Conservation (phyloP, 1,284 basidiomycete species). For the Retiboletus flavoniger region DNA sequence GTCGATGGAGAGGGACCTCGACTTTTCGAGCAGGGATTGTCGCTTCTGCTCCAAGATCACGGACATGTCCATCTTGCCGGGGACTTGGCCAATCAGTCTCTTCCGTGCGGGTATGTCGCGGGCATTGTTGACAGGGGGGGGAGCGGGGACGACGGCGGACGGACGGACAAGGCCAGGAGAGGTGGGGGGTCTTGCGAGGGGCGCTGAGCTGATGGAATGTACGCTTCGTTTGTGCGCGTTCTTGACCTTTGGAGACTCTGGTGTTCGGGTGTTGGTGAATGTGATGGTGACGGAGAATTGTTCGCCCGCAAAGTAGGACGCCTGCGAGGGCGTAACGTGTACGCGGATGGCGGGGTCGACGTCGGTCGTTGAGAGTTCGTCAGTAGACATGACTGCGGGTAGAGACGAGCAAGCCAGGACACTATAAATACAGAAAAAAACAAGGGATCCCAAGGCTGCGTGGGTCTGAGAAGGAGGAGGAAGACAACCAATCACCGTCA, state of each 20-base stretch:
- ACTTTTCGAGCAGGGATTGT: constrained; percentile 41
- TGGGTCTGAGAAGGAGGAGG: constrained; percentile 20
- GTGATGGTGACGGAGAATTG: constrained; percentile 81
- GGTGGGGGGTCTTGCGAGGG: constrained; percentile 71
- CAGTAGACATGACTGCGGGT: constrained; percentile 20
- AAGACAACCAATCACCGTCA: neutral
- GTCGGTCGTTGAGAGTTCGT: constrained; percentile 18
- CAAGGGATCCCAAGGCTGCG: constrained; percentile 17
- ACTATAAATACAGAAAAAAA: constrained; percentile 22
- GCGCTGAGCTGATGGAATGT: constrained; percentile 75
- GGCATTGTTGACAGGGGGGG: constrained; percentile 23
- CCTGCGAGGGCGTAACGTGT: constrained; percentile 74
- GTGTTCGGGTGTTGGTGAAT: constrained; percentile 77
- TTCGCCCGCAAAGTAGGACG: constrained; percentile 93
- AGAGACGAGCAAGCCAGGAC: neutral
- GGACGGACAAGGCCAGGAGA: constrained; percentile 66
- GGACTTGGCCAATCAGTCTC: constrained; percentile 30
- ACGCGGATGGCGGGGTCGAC: constrained; percentile 58
- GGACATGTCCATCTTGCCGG: constrained; percentile 24
- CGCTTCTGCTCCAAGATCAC: constrained; percentile 31
- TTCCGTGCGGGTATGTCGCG: constrained; percentile 28
- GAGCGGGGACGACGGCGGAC: constrained; percentile 28
- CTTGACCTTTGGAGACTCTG: constrained; percentile 43
- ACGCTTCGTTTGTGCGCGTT: constrained; percentile 61
- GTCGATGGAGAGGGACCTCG: constrained; percentile 55